These are phyloP conservation scores for Phragmites australis DNA, from an alignment of 176 grass and related monocot genomes.

Conservation along the genomic window DNA sequence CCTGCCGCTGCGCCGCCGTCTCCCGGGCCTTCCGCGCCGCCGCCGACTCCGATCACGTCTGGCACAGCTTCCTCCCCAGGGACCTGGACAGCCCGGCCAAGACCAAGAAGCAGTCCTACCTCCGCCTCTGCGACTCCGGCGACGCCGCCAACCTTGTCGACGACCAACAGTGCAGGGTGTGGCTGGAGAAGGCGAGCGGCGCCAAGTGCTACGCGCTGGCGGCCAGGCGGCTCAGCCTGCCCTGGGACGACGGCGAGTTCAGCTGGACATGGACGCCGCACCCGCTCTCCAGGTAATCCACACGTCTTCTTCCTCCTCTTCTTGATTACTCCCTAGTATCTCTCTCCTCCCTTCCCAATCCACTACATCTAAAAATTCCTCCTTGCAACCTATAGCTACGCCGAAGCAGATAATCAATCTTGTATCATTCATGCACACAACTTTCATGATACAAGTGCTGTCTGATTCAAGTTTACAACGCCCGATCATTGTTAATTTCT, in stretches of 20 bases:
- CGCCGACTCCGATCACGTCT: constrained; percentile 43
- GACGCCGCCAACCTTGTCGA: neutral
- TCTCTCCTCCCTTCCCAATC: no score
- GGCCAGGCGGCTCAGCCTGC: constrained; percentile 39
- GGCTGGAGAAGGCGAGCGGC: constrained; percentile 40
- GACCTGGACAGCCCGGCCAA: neutral
- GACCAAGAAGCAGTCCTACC: constrained; percentile 37
- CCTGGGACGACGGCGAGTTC: constrained; percentile 60
- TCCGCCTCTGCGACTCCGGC: constrained; percentile 31
- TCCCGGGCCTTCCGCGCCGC: constrained; percentile 44
- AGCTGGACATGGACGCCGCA: constrained; percentile 36
- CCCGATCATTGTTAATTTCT: no score
- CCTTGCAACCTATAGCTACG: no score
- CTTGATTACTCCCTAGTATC: no score
- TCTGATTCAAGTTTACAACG: no score
- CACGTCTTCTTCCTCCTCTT: no score
- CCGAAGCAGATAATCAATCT: no score
- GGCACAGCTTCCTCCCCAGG: constrained; percentile 37
- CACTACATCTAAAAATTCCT: neutral
- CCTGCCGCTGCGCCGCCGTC: constrained; percentile 37
- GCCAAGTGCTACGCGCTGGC: constrained; percentile 38
- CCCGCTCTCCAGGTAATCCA: constrained; percentile 40
- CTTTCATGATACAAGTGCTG: no score
- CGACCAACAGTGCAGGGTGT: constrained; percentile 8
- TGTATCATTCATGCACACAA: no score